Conservation (phyloP, 306 rosid species). For the Citrullus mucosospermus region DNA sequence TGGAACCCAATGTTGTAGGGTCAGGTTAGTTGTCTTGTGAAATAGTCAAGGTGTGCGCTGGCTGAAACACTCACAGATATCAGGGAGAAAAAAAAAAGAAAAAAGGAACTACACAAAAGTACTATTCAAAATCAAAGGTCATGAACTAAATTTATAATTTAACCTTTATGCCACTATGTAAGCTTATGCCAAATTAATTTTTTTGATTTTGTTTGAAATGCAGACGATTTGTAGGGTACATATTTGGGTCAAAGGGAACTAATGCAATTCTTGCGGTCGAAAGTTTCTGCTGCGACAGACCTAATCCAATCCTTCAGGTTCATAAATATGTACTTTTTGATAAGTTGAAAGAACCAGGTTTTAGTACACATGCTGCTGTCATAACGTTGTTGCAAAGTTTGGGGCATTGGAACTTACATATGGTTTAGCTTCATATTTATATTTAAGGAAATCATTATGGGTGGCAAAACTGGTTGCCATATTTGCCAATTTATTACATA, state of each 20-base stretch:
- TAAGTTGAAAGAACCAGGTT: background rate
- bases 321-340: background rate
- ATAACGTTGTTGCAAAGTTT: background rate
- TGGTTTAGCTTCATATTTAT: background rate
- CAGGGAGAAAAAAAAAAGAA: no score
- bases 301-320: conserved; percentile 91
- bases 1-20: no score
- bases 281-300: conserved; percentile 79
- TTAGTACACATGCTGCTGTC: background rate
- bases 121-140: background rate
- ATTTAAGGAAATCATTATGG: background rate
- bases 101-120: background rate
- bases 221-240: conserved; percentile 61
- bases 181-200: background rate
- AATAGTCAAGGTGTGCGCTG: no score
- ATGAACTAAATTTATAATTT: background rate
- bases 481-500: no score
- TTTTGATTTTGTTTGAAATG: background rate
- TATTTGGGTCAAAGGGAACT: conserved; percentile 58
- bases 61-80: no score
- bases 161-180: background rate
- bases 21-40: no score
- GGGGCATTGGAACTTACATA: background rate
- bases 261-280: conserved; percentile 53
- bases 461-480: no score